A percentile compares a stretch with the other conserved stretches of the same genome.
phyloP scores from a whole-genome alignment of 2,329 filamentous ascomycete species.

The Colletotrichum sp. region DNA sequence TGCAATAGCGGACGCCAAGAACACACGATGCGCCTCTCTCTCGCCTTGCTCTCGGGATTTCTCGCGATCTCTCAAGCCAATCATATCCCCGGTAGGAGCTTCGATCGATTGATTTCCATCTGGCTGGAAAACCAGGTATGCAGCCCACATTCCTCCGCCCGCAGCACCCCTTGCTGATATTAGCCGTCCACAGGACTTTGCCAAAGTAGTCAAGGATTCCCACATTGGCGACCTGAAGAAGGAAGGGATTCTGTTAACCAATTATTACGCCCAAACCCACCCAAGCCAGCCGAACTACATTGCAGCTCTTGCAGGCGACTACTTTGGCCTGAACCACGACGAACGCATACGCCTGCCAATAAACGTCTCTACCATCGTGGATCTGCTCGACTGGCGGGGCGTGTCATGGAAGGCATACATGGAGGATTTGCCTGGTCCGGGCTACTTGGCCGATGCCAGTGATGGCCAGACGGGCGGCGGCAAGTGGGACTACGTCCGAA shows the following conservation, averaged over 20 bases:
- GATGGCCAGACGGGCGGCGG: slow-evolving; percentile 32
- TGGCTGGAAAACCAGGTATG: slow-evolving; percentile 49
- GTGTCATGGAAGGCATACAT: slow-evolving; percentile 39
- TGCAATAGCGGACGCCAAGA: not conserved
- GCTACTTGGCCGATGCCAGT: slow-evolving; percentile 48
- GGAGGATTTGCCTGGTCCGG: slow-evolving; percentile 36
- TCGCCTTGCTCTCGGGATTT: not conserved
- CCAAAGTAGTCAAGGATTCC: slow-evolving; percentile 41
- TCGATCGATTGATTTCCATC: slow-evolving; percentile 48
- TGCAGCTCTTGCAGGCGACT: slow-evolving; percentile 50
- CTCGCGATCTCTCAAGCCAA: slow-evolving; percentile 2
- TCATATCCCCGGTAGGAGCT: slow-evolving; percentile 37
- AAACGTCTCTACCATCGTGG: slow-evolving; percentile 39
- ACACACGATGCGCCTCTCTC: not conserved
- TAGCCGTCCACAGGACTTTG: slow-evolving; percentile 42
- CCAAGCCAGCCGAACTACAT: slow-evolving; percentile 53
- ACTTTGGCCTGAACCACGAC: slow-evolving; percentile 54
- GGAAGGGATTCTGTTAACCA: slow-evolving; percentile 47
- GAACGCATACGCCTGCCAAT: slow-evolving; percentile 47
- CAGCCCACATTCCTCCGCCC: not conserved
- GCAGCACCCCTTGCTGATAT: slow-evolving; percentile 9
- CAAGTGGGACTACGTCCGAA: slow-evolving; percentile 29
- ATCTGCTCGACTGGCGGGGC: slow-evolving; percentile 34
- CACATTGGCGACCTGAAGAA: slow-evolving; percentile 44
- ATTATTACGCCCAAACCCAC: slow-evolving; percentile 51